A percentile compares a stretch with the other conserved stretches of the same genome.
phyloP scores from a whole-genome alignment of 768 basidiomycete genomes.

The Xanthoconium stramineum region DNA sequence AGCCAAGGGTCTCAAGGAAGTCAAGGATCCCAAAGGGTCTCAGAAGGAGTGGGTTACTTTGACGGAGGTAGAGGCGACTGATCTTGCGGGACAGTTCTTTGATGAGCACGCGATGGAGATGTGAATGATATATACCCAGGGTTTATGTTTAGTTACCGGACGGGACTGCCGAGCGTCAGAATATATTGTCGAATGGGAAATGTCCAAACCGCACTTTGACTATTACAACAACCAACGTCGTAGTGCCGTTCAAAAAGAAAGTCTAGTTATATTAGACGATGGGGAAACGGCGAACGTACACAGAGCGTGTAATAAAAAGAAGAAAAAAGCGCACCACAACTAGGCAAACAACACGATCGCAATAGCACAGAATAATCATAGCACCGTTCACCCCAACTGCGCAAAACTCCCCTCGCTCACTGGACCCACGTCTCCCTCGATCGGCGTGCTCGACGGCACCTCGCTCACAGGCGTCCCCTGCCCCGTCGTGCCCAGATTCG shows the following conservation, averaged over 20 bases:
- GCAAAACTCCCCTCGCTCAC: slow-evolving; percentile 53
- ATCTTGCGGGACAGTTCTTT: slow-evolving; percentile 12
- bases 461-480: slow-evolving; percentile 59
- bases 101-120: slow-evolving; percentile 10
- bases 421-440: slow-evolving; percentile 56
- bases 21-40: neutral
- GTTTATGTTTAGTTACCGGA: no score
- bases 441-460: slow-evolving; percentile 41
- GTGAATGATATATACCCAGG: neutral
- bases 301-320: slow-evolving; percentile 3
- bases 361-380: slow-evolving; percentile 30
- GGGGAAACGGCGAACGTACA: neutral
- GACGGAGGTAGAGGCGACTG: slow-evolving; percentile 3
- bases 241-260: neutral
- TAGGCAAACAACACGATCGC: slow-evolving; percentile 17
- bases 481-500: slow-evolving; percentile 51
- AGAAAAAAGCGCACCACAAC: neutral
- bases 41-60: slow-evolving; percentile 12
- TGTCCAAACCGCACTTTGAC: no score
- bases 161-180: no score
- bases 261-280: slow-evolving; percentile 6
- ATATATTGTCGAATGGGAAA: no score
- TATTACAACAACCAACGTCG: no score
- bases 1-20: slow-evolving; percentile 10
- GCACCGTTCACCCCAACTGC: slow-evolving; percentile 38